These are phyloP conservation scores for Gracilariopsis chorda DNA, from an alignment of 23 red algal species.

Conservation along the genomic window DNA sequence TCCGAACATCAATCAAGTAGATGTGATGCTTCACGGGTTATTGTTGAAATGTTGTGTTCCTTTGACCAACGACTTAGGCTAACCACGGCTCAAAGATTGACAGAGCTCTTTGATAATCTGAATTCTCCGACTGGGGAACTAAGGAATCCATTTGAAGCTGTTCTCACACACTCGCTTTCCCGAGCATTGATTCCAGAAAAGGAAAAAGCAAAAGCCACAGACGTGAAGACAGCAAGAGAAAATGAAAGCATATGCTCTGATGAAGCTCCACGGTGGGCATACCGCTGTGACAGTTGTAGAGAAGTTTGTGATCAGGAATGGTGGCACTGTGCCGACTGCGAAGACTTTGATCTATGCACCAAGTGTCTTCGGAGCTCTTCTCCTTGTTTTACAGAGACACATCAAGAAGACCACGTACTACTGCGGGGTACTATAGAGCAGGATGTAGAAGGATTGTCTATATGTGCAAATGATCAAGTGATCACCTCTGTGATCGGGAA, in stretches of 20 bases:
- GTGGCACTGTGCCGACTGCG: conserved; percentile 68
- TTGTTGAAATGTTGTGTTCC: conserved; percentile 33
- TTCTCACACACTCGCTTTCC: background rate
- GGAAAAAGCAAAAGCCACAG: background rate
- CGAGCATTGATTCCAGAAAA: background rate
- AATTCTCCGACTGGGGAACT: background rate
- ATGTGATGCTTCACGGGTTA: background rate
- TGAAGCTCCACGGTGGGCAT: conserved; percentile 48
- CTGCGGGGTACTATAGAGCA: conserved; percentile 20
- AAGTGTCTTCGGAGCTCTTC: conserved; percentile 41
- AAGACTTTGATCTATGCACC: conserved; percentile 71
- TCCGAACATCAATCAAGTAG: background rate
- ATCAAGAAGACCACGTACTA: conserved; percentile 31
- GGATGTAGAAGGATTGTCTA: conserved; percentile 15
- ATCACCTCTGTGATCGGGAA: background rate
- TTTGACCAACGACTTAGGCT: conserved; percentile 54
- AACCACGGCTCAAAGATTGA: conserved; percentile 19
- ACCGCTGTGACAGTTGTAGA: conserved; percentile 62
- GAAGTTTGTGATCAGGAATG: conserved; percentile 60
- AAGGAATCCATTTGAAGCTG: conserved; percentile 23
- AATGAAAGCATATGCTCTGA: background rate
- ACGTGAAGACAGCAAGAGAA: background rate
- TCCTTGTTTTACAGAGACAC: background rate
- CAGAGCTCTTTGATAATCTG: conserved; percentile 29
- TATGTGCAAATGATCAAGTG: background rate